phyloP scores from a whole-genome alignment of 495 filamentous ascomycete species.

The Hyaloscypha variabilis region DNA sequence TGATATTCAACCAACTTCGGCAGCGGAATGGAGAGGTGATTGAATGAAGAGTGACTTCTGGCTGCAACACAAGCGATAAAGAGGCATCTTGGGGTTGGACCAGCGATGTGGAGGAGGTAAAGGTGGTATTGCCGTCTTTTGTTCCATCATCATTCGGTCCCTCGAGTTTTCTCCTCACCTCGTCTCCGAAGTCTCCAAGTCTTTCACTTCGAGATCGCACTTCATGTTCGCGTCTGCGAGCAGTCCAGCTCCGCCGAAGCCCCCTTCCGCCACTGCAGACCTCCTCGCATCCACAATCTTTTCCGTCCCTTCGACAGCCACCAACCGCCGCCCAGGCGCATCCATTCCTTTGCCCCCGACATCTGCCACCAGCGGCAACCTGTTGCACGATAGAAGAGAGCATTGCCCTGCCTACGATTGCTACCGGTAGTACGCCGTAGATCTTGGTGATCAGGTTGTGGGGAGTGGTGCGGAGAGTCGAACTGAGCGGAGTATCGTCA shows the following conservation, averaged over 20 bases:
- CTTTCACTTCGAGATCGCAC: conserved; percentile 16
- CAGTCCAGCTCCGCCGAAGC: conserved; percentile 10
- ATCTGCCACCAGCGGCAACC: neutral
- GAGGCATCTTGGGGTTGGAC: conserved; percentile 15
- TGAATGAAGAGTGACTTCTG: conserved; percentile 27
- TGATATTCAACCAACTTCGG: conserved; percentile 27
- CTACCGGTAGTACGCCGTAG: conserved; percentile 3
- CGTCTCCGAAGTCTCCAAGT: conserved; percentile 6
- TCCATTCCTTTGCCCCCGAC: conserved; percentile 19
- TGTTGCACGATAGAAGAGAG: neutral
- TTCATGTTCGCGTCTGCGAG: conserved; percentile 29
- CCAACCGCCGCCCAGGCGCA: conserved; percentile 16
- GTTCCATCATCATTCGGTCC: conserved; percentile 18
- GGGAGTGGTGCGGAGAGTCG: neutral
- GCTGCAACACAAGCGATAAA: conserved; percentile 18
- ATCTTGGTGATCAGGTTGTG: neutral
- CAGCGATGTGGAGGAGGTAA: conserved; percentile 22
- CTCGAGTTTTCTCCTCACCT: conserved; percentile 11
- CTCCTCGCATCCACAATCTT: conserved; percentile 20
- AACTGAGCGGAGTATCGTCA: neutral
- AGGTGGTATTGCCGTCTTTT: conserved; percentile 21
- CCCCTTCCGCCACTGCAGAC: conserved; percentile 9
- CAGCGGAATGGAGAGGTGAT: conserved; percentile 16
- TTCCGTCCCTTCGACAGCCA: conserved; percentile 17
- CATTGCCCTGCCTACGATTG: neutral